These are phyloP conservation scores for Ceratocystis colombiana DNA, from an alignment of 2,329 filamentous ascomycete species.

Conservation along the genomic window DNA sequence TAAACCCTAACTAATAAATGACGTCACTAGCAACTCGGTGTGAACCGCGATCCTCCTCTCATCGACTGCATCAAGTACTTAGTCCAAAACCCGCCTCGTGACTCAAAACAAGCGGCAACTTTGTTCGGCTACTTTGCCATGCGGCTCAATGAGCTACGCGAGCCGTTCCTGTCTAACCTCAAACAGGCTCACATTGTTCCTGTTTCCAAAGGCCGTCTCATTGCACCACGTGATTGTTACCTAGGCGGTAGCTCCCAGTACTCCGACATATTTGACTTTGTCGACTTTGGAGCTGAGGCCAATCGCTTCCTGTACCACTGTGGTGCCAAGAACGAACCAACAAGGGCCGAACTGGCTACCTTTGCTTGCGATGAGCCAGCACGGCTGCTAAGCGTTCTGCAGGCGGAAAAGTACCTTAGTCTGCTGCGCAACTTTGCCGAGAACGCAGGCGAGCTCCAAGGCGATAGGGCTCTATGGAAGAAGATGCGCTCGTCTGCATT, in stretches of 20 bases:
- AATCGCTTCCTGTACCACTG: constrained; percentile 82
- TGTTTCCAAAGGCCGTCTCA: constrained; percentile 34
- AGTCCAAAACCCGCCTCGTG: constrained; percentile 59
- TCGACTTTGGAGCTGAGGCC: constrained; percentile 79
- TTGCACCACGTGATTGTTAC: constrained; percentile 40
- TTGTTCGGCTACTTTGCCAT: constrained; percentile 78
- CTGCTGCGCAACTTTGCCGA: constrained; percentile 74
- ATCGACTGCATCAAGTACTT: constrained; percentile 64
- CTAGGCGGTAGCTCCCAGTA: constrained; percentile 62
- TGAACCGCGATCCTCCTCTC: constrained; percentile 71
- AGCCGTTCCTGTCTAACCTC: constrained; percentile 49
- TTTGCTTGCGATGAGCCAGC: constrained; percentile 78
- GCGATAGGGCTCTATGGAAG: constrained; percentile 66
- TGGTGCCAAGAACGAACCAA: constrained; percentile 85
- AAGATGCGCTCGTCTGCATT: constrained; percentile 67
- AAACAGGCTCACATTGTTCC: constrained; percentile 62
- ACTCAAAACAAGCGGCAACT: constrained; percentile 53
- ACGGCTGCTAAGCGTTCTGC: constrained; percentile 67
- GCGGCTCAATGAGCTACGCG: constrained; percentile 62
- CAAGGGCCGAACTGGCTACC: constrained; percentile 70
- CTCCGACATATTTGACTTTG: constrained; percentile 90
- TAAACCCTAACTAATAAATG: constrained; percentile 13
- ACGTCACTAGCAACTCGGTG: constrained; percentile 59
- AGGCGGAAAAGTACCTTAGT: constrained; percentile 77
- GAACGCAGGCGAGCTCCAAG: constrained; percentile 57